Percentiles rank a stretch among this genome's conserved stretches.
Conservation (phyloP, 148 eudicot genomes). For the Beta vulgaris region DNA sequence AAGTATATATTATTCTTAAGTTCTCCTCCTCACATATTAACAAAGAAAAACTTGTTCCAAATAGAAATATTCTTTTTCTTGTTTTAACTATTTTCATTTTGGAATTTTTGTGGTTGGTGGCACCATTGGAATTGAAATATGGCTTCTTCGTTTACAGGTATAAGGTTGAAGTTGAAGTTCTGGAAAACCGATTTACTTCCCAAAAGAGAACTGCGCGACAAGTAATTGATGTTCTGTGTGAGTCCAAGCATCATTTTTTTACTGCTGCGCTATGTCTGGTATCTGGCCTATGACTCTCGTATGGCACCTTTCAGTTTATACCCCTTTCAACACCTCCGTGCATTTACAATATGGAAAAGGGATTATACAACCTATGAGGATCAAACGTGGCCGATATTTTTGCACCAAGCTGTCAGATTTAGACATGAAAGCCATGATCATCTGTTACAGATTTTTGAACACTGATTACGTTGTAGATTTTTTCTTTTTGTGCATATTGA, state of each 20-base stretch:
- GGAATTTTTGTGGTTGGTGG: neutral
- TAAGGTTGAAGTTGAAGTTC: conserved; percentile 54
- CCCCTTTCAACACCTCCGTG: neutral
- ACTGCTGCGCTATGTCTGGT: neutral
- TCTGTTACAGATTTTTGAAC: neutral
- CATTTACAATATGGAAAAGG: neutral
- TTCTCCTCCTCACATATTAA: neutral
- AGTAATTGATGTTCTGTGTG: conserved; percentile 24
- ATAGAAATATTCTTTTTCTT: neutral
- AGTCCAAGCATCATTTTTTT: neutral
- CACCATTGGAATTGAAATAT: neutral
- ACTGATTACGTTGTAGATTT: neutral
- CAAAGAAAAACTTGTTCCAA: neutral
- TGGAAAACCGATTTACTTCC: conserved; percentile 83
- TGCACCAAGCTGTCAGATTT: neutral
- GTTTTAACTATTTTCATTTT: neutral
- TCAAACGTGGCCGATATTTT: neutral
- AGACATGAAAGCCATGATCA: neutral
- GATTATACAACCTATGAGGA: neutral
- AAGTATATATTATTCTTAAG: too few relatives aligned
- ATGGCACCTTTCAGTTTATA: neutral
- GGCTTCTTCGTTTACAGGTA: conserved; percentile 42
- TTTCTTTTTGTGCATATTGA: neutral
- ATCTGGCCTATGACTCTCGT: neutral
- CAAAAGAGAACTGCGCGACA: conserved; percentile 64